Evolutionary conservation across 108 stramenopile species (phyloP), one percentile per base, ranked within the genome.

Genomic region (Licmophora abbreviata): DNA sequence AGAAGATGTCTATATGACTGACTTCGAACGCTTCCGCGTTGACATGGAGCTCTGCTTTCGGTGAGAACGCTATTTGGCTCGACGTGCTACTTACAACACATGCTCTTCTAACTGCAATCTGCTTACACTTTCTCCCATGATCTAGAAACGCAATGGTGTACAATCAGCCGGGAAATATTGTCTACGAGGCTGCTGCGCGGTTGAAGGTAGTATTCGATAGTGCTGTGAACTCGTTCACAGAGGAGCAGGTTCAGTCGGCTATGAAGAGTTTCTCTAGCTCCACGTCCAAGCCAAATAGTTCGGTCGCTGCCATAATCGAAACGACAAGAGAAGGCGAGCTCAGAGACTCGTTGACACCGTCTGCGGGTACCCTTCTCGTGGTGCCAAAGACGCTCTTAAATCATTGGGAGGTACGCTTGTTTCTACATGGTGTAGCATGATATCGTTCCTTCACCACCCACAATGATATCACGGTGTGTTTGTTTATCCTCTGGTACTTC

Each of bases 81-180:
- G n/a, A n/a, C n/a, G n/a, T n/a, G n/a, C n/a, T n/a, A n/a, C n/a
- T n/a, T n/a, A n/a, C n/a, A n/a, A n/a, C n/a, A n/a, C n/a, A n/a
- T n/a, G n/a, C n/a, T n/a, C n/a, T n/a, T n/a, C n/a, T n/a, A n/a
- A n/a, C n/a, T n/a, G n/a, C 24, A 38, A 10, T 6, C 29, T 58
- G 14, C 44, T 8, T 50, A 34, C 35, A 17, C 10, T 38, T 15
- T 9, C 35, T 29, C 6, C 10, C 29, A n/a, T n/a, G n/a, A n/a
- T n/a, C n/a, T n/a, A 52, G 48, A 6, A 96, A 95, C 58, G 92
- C 92, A n/a, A 84, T 80, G 68, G 26, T 23, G 4, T 95, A 94
- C 63, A 86, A 95, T 69, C 81, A 81, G 7, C 59, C 60, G 7
- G 61, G 65, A 38, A 53, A 79, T 65, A 44, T 43, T 33, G 69